Base-by-base conservation (phyloP, 176 grass and related monocot genomes). In the Carex parvula region DNA sequence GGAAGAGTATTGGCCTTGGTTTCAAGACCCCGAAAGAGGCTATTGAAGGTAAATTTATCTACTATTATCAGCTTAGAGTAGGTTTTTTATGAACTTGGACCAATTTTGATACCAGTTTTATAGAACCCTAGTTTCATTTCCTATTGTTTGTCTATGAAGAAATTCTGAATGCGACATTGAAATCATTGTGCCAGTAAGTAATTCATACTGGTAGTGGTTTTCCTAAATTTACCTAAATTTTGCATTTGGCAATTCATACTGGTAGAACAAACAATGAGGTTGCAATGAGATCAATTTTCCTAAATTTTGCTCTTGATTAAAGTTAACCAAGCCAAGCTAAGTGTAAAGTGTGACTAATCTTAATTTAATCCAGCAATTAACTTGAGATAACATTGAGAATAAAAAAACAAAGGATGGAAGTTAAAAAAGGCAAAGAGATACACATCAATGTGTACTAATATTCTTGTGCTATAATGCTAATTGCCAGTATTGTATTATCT, bases 1-100 rank as follows among this genome's bases (percentile, higher is more conserved):
- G 80, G 80, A 83, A 83, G 63, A 83, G 60, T 30, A 67, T 83
- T 0, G 80, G 80, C 15, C 80, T 83, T 50, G 80, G 80, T 53
- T 83, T 83, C 62, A 83, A 83, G 59, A 83, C 80, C 33, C 80
- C 80, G 17, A 66, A 22, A 83, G 80, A 83, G 26, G 80, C 80
- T 30, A 68, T 83, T 46, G 61, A 83, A 54, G 80, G 80, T 83
- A 83, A 82, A 4, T 83, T 67, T 54, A 62, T 44, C 3, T 56
- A 11, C 26, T 75, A 54, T 54, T 14, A 16, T 54, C 12, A 29
- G 17, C 22, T 21, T 74, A n/a, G 46, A 74, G 16, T 30, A 72
- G 8, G 5, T 11, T 21, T 42, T 71, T n/a, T 5, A 7, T 9
- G 12, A 35, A 67, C 11, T 5, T 15, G 32, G 29, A 37, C 30